These are phyloP conservation scores for Sungouiozyma intestinalis DNA, from an alignment of 805 yeast genomes.

Conservation along the genomic window DNA sequence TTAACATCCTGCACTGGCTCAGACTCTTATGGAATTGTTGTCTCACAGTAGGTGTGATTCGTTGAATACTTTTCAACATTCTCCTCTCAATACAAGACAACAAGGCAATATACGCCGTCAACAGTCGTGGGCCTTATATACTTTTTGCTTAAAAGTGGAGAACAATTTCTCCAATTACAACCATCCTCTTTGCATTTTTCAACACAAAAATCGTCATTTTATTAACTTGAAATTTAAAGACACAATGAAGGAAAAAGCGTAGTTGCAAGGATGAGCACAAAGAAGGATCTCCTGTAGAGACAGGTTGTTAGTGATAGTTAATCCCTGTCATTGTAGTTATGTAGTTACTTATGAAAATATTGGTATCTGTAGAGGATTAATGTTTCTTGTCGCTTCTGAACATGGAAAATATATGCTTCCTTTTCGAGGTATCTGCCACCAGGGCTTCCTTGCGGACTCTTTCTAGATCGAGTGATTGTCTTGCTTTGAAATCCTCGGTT, in stretches of 20 bases:
- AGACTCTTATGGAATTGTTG: background rate
- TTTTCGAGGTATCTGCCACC: conserved; percentile 13
- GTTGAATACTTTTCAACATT: background rate
- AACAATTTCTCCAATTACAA: background rate
- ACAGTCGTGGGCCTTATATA: background rate
- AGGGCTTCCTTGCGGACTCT: conserved; percentile 18
- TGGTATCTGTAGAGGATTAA: background rate
- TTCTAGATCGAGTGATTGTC: conserved; percentile 26
- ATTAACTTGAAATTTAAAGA: too few species aligned
- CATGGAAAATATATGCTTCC: conserved; percentile 23
- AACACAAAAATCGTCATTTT: background rate
- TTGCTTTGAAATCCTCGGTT: conserved; percentile 17
- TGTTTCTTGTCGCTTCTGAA: conserved; percentile 19
- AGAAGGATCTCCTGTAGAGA: too few species aligned
- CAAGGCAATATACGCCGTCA: background rate
- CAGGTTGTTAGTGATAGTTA: too few species aligned
- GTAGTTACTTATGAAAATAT: background rate
- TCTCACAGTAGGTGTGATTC: background rate
- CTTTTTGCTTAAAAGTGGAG: background rate
- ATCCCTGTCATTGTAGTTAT: background rate
- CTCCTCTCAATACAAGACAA: background rate
- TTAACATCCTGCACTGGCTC: background rate
- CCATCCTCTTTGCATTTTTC: background rate
- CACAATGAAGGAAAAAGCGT: too few species aligned
- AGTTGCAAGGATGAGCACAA: too few species aligned